These are phyloP conservation scores for Fusarium hainanense DNA, from an alignment of 2,329 filamentous ascomycete species.

Conservation along the genomic window DNA sequence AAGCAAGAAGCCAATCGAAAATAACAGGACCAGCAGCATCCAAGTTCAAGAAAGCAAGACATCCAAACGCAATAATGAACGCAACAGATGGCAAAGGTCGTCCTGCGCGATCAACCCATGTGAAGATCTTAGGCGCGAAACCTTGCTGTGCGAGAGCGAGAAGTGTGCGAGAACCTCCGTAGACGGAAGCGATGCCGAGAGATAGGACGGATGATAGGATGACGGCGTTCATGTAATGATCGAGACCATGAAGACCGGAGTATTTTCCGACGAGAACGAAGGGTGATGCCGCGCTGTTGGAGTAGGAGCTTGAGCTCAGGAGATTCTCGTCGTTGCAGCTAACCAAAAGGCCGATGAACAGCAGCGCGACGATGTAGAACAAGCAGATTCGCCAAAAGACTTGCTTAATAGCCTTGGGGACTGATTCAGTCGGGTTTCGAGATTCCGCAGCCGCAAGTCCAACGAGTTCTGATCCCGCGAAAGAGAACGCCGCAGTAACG, in stretches of 20 bases:
- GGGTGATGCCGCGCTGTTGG: conserved; percentile 52
- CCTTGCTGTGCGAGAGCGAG: conserved; percentile 65
- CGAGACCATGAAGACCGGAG: conserved; percentile 60
- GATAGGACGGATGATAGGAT: conserved; percentile 66
- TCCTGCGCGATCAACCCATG: conserved; percentile 65
- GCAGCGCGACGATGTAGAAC: conserved; percentile 62
- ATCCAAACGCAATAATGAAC: conserved; percentile 58
- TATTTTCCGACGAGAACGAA: conserved; percentile 64
- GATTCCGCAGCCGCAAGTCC: conserved; percentile 77
- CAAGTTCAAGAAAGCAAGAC: conserved; percentile 60
- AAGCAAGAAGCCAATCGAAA: conserved; percentile 72
- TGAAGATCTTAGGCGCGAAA: conserved; percentile 64
- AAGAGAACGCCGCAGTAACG: conserved; percentile 76
- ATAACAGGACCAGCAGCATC: conserved; percentile 60
- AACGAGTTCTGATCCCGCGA: conserved; percentile 75
- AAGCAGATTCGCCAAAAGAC: conserved; percentile 65
- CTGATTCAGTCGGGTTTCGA: conserved; percentile 72
- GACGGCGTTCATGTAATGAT: conserved; percentile 65
- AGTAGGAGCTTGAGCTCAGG: conserved; percentile 46
- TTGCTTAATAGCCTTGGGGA: conserved; percentile 86
- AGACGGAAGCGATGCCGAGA: conserved; percentile 65
- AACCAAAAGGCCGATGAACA: conserved; percentile 60
- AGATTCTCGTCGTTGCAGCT: conserved; percentile 57
- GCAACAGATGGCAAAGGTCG: conserved; percentile 61
- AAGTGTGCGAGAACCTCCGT: conserved; percentile 66